Base-by-base conservation (phyloP, 768 basidiomycete genomes). In the Pisolithus microcarpus region DNA sequence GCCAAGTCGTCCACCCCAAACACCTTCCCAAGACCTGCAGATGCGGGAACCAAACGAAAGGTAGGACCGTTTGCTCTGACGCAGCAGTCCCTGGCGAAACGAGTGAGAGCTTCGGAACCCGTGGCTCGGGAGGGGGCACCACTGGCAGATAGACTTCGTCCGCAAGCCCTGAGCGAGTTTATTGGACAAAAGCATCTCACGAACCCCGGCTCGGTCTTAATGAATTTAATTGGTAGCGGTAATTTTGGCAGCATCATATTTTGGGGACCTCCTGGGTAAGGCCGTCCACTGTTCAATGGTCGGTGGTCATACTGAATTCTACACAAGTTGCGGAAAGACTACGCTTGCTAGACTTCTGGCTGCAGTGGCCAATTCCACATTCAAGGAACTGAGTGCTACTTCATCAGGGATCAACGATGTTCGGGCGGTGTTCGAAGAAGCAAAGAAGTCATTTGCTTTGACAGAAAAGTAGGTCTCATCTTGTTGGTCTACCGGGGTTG, bases 371-470 rank as follows among this genome's bases (percentile, higher is more conserved):
- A 70, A 80, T 55, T 77, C 79, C 13, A 68, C 76, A 10, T 87
- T 89, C 63, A 87, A 81, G 56, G 90, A 92, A 59, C 66, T 91
- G 19, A 84, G 84, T 60, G 86, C 86, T n/a, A 87, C 87, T 0
- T 77, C 72, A 24, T 76, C 76, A 2, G 80, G 80, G 3, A 79
- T 85, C 15, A 79, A 77, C 47, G 87, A 93, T 38, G 80, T 91
- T 8, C 76, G 84, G 37, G 70, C 72, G n/a, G 71, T 86, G 1
- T 83, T 88, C 48, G 86, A 89, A 55, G 84, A 89, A 59, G 90
- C 91, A 3, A 85, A 80, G 62, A 76, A 75, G 42, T 67, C 73
- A 8, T 73, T 91, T 46, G 73, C 75, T 38, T 62, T 89, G 43
- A 82, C 82, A 0, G 85, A 85, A 56, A 77, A 79, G 85, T 79